Evolutionary conservation across 805 yeast species (phyloP).

Genomic region (Barnettozyma sp.): DNA sequence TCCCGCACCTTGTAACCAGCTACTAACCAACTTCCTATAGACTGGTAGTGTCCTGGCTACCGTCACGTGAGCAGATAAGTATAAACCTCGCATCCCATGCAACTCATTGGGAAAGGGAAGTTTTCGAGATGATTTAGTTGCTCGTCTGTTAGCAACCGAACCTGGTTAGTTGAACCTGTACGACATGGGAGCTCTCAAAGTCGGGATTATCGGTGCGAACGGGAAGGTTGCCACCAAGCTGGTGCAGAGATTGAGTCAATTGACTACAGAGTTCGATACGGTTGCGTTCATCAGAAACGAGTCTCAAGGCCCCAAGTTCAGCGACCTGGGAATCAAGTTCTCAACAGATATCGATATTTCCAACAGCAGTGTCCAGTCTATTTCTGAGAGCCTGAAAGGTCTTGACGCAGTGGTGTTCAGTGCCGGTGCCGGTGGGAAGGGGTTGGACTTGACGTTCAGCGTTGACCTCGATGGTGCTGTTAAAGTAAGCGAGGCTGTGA

Average conservation of each 20-base stretch:
- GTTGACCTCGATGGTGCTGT: slow-evolving; percentile 61
- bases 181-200: slow-evolving; percentile 21
- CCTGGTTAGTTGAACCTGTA: not conserved
- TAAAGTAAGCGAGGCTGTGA: slow-evolving; percentile 49
- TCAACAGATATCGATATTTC: slow-evolving; percentile 35
- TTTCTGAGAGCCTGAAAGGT: slow-evolving; percentile 36
- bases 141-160: no score
- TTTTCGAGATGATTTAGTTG: no score
- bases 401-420: slow-evolving; percentile 51
- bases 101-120: no score
- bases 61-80: no score
- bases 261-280: slow-evolving; percentile 30
- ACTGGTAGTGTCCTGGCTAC: no score
- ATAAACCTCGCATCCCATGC: no score
- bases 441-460: slow-evolving; percentile 36
- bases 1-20: no score
- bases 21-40: no score
- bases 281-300: slow-evolving; percentile 39
- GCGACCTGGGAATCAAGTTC: slow-evolving; percentile 29
- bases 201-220: slow-evolving; percentile 53
- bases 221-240: slow-evolving; percentile 52
- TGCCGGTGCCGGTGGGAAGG: slow-evolving; percentile 59
- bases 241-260: slow-evolving; percentile 29
- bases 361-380: slow-evolving; percentile 27
- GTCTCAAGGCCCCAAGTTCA: slow-evolving; percentile 38